Evolutionary conservation across 164 flowering plant genomes (phyloP).

Genomic region (Aristolochia fimbriata): DNA sequence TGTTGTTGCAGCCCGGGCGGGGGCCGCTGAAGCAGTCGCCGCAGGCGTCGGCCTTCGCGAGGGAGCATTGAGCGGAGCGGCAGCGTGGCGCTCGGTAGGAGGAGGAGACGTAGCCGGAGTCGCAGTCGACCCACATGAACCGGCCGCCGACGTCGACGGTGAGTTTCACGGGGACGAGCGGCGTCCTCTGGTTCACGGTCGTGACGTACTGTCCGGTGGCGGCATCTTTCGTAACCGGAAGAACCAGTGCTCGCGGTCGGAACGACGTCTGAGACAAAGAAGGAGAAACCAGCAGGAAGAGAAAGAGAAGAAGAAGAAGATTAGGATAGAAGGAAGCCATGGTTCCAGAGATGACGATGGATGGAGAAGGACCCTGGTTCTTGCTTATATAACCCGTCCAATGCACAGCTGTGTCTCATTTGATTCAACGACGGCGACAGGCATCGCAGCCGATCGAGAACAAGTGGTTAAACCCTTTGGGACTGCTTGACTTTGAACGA

Average conservation of each 20-base stretch:
- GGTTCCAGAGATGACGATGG: too few species aligned
- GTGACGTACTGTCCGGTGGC: constrained; percentile 6
- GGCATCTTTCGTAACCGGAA: constrained; percentile 7
- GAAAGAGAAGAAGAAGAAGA: too few species aligned
- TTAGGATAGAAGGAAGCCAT: too few species aligned
- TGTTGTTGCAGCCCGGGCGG: constrained; percentile 18
- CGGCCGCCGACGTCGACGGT: constrained; percentile 3
- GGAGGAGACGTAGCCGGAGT: constrained; percentile 8
- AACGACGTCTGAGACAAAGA: background rate
- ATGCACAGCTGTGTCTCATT: too few species aligned
- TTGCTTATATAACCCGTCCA: too few species aligned
- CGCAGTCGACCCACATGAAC: constrained; percentile 9
- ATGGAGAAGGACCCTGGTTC: too few species aligned
- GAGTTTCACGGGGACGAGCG: constrained; percentile 2
- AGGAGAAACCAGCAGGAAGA: background rate
- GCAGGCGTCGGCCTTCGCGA: constrained; percentile 2
- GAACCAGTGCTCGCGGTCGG: background rate
- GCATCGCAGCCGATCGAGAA: too few species aligned
- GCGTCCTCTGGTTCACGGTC: constrained; percentile 6
- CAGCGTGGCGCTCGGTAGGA: constrained; percentile 5
- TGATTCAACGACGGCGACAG: too few species aligned
- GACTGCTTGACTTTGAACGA: too few species aligned
- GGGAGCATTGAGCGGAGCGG: constrained; percentile 6
- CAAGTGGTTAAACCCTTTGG: too few species aligned
- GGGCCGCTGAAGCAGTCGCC: constrained; percentile 1